Conservation (phyloP, 1,284 basidiomycete genomes). For the Bothia castanella region DNA sequence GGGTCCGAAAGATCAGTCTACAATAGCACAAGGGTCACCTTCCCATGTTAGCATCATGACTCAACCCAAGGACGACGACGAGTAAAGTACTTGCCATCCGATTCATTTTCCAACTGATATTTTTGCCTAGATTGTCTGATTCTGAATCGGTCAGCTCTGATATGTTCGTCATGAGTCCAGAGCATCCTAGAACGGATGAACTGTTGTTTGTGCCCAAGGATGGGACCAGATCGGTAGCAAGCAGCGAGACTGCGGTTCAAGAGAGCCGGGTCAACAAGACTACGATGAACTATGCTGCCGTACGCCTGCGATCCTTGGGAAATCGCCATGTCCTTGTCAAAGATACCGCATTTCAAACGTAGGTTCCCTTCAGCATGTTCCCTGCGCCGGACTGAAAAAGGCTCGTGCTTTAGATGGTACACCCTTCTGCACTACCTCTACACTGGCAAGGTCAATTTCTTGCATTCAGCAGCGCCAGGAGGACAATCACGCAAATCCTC, state of each 20-base stretch:
- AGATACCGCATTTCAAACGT: conserved; percentile 33
- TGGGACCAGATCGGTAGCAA: not conserved
- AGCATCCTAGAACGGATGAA: conserved; percentile 7
- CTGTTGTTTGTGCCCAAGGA: not conserved
- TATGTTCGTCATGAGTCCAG: conserved; percentile 22
- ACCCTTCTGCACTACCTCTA: conserved; percentile 28
- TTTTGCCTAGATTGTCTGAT: conserved; percentile 12
- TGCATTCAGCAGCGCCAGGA: conserved; percentile 12
- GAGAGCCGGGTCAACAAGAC: not conserved
- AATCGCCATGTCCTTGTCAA: conserved; percentile 25
- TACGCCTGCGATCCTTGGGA: conserved; percentile 10
- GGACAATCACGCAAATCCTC: not conserved
- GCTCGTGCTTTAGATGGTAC: conserved; percentile 23
- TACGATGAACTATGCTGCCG: not conserved
- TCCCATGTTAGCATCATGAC: not conserved
- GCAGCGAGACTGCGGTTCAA: conserved; percentile 6
- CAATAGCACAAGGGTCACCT: not conserved
- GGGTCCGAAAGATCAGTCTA: not conserved
- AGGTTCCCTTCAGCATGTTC: not conserved
- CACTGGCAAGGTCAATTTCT: conserved; percentile 22
- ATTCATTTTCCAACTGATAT: not conserved
- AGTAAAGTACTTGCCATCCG: not conserved
- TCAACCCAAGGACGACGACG: conserved; percentile 9
- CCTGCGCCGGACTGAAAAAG: not conserved
- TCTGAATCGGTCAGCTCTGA: conserved; percentile 21